Evolutionary conservation across 805 yeast species (phyloP).

Genomic region (Cyberlindnera euphorbiae): DNA sequence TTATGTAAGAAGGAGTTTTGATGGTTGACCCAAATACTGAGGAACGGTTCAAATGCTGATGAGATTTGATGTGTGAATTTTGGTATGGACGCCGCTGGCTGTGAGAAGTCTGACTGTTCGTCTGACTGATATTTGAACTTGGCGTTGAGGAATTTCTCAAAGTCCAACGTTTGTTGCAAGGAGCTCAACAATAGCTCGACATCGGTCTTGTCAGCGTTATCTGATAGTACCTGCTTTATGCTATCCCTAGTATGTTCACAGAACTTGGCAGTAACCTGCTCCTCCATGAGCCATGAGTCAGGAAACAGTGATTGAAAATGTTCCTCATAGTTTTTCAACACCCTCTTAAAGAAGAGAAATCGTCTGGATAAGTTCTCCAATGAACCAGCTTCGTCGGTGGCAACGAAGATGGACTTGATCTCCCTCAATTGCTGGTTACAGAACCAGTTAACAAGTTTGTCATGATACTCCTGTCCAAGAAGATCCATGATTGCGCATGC

Average conservation of each 20-base stretch:
- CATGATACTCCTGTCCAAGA: constrained; percentile 51
- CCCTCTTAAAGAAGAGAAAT: constrained; percentile 73
- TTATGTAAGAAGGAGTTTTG: constrained; percentile 64
- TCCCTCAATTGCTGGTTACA: constrained; percentile 66
- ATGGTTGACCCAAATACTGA: constrained; percentile 79
- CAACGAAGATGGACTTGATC: constrained; percentile 66
- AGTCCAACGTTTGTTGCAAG: constrained; percentile 73
- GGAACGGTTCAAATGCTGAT: constrained; percentile 76
- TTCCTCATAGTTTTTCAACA: constrained; percentile 54
- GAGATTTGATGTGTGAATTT: constrained; percentile 44
- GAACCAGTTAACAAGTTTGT: constrained; percentile 68
- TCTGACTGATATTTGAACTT: constrained; percentile 44
- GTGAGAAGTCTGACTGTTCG: constrained; percentile 10
- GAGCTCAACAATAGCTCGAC: constrained; percentile 65
- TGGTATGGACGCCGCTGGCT: constrained; percentile 17
- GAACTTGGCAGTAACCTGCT: constrained; percentile 55
- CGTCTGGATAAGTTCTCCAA: constrained; percentile 81
- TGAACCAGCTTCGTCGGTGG: constrained; percentile 90
- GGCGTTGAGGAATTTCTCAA: constrained; percentile 70
- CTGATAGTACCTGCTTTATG: constrained; percentile 47
- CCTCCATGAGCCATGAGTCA: constrained; percentile 62
- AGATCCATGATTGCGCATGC: constrained; percentile 72
- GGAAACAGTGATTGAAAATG: constrained; percentile 58
- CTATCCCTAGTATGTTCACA: constrained; percentile 69
- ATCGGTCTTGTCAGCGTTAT: constrained; percentile 39